Evolutionary conservation across 345 rosid genomes (phyloP).

Genomic region (Hibiscus trionum): DNA sequence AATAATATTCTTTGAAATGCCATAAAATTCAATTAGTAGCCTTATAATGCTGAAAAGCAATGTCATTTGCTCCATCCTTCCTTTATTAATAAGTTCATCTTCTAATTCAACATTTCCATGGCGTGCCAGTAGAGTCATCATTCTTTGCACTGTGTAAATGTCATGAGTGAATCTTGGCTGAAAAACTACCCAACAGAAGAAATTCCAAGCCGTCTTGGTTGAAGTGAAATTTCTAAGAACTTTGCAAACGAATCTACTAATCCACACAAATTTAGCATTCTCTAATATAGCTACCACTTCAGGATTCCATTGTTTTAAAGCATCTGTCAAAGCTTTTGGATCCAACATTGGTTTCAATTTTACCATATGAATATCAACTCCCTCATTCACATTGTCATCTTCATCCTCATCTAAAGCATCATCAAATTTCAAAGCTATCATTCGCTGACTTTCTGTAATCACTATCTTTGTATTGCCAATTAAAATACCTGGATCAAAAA

Average conservation of each 20-base stretch:
- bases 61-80: conserved; percentile 52
- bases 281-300: conserved; percentile 49
- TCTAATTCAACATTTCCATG: conserved; percentile 63
- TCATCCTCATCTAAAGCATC: conserved; percentile 12
- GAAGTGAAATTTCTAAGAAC: conserved; percentile 66
- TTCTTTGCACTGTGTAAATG: conserved; percentile 61
- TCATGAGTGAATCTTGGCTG: conserved; percentile 84
- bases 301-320: conserved; percentile 60
- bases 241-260: conserved; percentile 72
- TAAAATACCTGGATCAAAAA: too few relatives aligned
- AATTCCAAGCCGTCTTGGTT: conserved; percentile 69
- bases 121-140: conserved; percentile 67
- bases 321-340: conserved; percentile 74
- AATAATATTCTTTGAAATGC: conserved; percentile 73
- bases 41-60: conserved; percentile 76
- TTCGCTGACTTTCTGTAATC: too few relatives aligned
- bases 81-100: conserved; percentile 56
- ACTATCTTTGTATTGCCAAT: too few relatives aligned
- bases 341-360: conserved; percentile 78
- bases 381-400: conserved; percentile 17
- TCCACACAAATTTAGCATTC: conserved; percentile 77
- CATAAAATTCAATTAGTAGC: conserved; percentile 70
- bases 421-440: too few relatives aligned
- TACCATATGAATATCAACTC: conserved; percentile 22
- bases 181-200: conserved; percentile 86